A percentile compares a stretch with the other conserved stretches of the same genome.
phyloP scores from a whole-genome alignment of 352 stramenopile genomes.

The Phytopythium helicoides region DNA sequence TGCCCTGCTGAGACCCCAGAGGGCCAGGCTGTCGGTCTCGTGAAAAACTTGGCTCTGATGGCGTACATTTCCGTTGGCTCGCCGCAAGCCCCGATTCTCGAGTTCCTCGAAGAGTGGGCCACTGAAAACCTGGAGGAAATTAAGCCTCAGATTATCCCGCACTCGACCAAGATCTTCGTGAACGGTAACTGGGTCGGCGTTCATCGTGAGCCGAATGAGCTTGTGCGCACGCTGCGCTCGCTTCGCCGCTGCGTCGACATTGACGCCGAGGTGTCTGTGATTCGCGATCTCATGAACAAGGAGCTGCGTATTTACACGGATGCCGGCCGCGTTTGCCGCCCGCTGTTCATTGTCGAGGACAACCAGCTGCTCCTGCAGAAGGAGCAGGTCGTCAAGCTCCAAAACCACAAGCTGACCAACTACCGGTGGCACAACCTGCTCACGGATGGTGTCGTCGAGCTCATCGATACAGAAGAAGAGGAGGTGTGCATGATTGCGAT shows the following conservation, averaged over 20 bases:
- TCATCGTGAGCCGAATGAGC: conserved; percentile 95
- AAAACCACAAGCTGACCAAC: conserved; percentile 89
- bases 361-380: conserved; percentile 97
- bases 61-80: conserved; percentile 96
- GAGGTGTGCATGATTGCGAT: conserved; percentile 99
- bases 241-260: conserved; percentile 97
- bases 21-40: conserved; percentile 93
- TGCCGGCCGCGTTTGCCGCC: conserved; percentile 97
- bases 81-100: conserved; percentile 94
- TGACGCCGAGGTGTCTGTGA: conserved; percentile 98
- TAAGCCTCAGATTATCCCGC: conserved; percentile 96
- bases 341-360: conserved; percentile 98
- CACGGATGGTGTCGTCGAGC: conserved; percentile 96
- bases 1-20: conserved; percentile 97
- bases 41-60: conserved; percentile 99
- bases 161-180: conserved; percentile 99
- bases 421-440: conserved; percentile 88
- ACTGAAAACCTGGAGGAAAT: conserved; percentile 98
- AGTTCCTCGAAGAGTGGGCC: conserved; percentile 98
- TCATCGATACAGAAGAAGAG: conserved; percentile 99
- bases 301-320: conserved; percentile 99
- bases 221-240: conserved; percentile 94
- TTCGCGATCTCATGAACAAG: conserved; percentile 97
- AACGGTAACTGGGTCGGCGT: conserved; percentile 99
- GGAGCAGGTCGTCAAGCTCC: conserved; percentile 96